Base-by-base conservation (phyloP, 306 rosid genomes). In the Prunus mongolica region DNA sequence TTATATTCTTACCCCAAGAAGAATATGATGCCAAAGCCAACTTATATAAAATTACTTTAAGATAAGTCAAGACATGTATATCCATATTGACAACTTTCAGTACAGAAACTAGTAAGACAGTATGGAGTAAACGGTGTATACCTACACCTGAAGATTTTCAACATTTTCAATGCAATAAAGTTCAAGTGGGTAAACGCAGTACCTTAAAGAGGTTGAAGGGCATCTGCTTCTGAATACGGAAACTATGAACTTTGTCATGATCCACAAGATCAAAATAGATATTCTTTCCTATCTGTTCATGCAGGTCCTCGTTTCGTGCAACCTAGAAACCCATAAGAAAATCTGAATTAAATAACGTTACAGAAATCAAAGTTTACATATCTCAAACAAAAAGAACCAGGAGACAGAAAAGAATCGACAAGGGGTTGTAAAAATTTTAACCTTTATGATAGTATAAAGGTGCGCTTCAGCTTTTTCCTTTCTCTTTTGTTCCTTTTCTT, bases 381-480 rank as follows among this genome's bases (percentile, higher is more conserved):
- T 30, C 67, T 30, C 20, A 15, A 60, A 63, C 45, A 63, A 30
- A 58, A 58, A 27, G 5, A 28, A 34, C 19, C 20, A 7, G 45
- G 45, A 10, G 11, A 9, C 67, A 15, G 20, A 27, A 27, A 63
- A 30, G 14, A 15, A 60, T 20, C 49, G 27, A 10, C 5, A 67
- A 25, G 66, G 55, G 4, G 4, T 24, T 56, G n/a, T 19, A 65
- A 38, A 67, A 6, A 1, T 22, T 66, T 20, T 20, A 79, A 91
- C 98, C 98, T 93, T 93, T 85, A 93, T 93, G 69, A 93, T 91
- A 72, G 98, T 93, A 84, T 93, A 93, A 30, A 93, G 97, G 78
- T 93, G 98, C 60, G 98, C 97, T 84, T 93, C 98, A 13, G 98
- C 98, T 77, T 93, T 93, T 79, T 93, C 98, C 86, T 93, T 93